phyloP scores from a whole-genome alignment of 2,329 filamentous ascomycete genomes.

The Lachnellula suecica region DNA sequence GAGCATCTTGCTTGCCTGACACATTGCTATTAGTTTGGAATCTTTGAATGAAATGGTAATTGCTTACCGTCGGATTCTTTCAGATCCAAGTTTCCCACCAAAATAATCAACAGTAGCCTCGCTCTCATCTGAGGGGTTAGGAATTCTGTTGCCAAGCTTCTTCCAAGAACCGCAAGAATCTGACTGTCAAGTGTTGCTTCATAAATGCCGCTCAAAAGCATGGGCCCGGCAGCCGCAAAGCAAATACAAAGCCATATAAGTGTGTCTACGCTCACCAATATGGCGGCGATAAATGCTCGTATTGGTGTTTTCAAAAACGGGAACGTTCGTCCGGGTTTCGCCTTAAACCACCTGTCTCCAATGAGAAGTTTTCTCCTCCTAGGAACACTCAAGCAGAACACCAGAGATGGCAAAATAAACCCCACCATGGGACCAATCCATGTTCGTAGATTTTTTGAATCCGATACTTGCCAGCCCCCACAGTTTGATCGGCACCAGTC shows the following conservation, averaged over 20 bases:
- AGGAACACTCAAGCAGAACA: conserved; percentile 33
- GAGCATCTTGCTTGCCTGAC: too few relatives aligned
- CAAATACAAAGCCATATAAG: conserved; percentile 18
- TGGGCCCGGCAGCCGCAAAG: conserved; percentile 18
- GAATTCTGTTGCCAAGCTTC: conserved; percentile 6
- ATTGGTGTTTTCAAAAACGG: conserved; percentile 10
- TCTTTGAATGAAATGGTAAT: too few relatives aligned
- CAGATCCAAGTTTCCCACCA: conserved; percentile 25
- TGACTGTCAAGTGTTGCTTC: conserved; percentile 18
- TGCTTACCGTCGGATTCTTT: too few relatives aligned
- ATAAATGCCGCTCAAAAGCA: conserved; percentile 20
- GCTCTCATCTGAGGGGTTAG: conserved; percentile 20
- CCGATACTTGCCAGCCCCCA: conserved; percentile 17
- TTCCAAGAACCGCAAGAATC: conserved; percentile 15
- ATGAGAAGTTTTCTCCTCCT: conserved; percentile 32
- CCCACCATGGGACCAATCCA: conserved; percentile 16
- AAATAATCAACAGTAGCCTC: conserved; percentile 18
- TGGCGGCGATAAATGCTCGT: conserved; percentile 12
- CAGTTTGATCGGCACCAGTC: conserved; percentile 13
- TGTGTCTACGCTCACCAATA: conserved; percentile 12
- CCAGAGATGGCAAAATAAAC: conserved; percentile 14
- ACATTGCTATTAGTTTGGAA: too few relatives aligned
- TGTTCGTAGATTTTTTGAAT: conserved; percentile 13
- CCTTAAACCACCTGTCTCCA: conserved; percentile 30
- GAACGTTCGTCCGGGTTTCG: conserved; percentile 18